Percentiles rank a stretch among this genome's conserved stretches.
Evolutionary conservation across 1,284 basidiomycete species (phyloP).

Genomic region (Phylloboletellus chloephorus): DNA sequence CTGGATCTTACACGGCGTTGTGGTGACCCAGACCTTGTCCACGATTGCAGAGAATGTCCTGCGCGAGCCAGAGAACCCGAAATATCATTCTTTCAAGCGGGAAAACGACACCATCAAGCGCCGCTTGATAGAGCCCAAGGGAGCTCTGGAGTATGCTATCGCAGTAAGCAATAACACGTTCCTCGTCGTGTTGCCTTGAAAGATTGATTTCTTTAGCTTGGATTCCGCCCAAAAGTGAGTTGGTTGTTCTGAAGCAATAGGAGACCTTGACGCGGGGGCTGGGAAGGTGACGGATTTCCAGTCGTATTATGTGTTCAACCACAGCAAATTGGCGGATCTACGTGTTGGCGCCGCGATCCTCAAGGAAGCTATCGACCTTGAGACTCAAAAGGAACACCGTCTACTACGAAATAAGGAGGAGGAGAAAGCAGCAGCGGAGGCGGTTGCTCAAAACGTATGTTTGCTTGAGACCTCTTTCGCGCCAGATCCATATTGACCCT

Average conservation of each 20-base stretch:
- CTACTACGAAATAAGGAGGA: slow-evolving; percentile 41
- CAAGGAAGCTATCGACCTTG: slow-evolving; percentile 52
- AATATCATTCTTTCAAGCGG: slow-evolving; percentile 67
- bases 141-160: slow-evolving; percentile 71
- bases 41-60: slow-evolving; percentile 70
- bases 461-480: background rate
- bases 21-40: slow-evolving; percentile 49
- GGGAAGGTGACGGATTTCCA: slow-evolving; percentile 47
- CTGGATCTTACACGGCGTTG: background rate
- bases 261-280: background rate
- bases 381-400: slow-evolving; percentile 51
- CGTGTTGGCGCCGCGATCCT: slow-evolving; percentile 59
- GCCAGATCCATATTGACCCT: background rate
- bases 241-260: background rate
- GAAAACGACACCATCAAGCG: slow-evolving; percentile 67
- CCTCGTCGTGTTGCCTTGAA: slow-evolving; percentile 3
- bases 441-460: slow-evolving; percentile 49
- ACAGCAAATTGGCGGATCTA: slow-evolving; percentile 48
- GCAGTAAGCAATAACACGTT: slow-evolving; percentile 43
- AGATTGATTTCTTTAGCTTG: slow-evolving; percentile 45
- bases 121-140: slow-evolving; percentile 55
- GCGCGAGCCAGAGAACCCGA: slow-evolving; percentile 61
- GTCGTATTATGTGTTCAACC: slow-evolving; percentile 60
- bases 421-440: slow-evolving; percentile 52
- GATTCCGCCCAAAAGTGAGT: slow-evolving; percentile 58